phyloP scores from a whole-genome alignment of 2,329 filamentous ascomycete genomes.

The Microdochium nivale region DNA sequence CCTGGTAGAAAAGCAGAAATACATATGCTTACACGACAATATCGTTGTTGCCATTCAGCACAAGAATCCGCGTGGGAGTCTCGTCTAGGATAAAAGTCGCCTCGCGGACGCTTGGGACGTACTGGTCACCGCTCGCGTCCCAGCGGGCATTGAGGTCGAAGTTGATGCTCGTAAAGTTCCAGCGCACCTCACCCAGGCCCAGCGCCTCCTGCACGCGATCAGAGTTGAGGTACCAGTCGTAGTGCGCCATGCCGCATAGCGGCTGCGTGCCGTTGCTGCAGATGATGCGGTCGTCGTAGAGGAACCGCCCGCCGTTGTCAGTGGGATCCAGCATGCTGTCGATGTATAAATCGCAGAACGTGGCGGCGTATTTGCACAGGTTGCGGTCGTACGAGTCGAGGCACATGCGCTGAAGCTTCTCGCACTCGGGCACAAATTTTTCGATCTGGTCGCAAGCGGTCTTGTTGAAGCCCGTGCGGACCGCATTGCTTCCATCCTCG shows the following conservation, averaged over 20 bases:
- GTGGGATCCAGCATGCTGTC: not conserved
- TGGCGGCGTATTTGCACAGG: not conserved
- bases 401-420: not conserved
- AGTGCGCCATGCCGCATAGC: not conserved
- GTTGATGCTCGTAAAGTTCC: not conserved
- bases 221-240: not conserved
- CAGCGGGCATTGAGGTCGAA: not conserved
- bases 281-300: not conserved
- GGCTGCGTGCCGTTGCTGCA: not conserved
- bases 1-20: not conserved
- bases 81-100: not conserved
- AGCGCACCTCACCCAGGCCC: not conserved
- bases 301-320: not conserved
- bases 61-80: not conserved
- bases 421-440: not conserved
- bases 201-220: not conserved
- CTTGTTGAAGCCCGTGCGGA: slow-evolving; percentile 3
- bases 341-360: not conserved
- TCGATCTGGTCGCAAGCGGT: not conserved
- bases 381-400: not conserved
- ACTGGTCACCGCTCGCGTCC: not conserved
- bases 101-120: not conserved
- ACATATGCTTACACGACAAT: not conserved
- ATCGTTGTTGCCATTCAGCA: not conserved
- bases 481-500: slow-evolving; percentile 2